phyloP scores from a whole-genome alignment of 1,284 basidiomycete species.

The Puccinia coronata region DNA sequence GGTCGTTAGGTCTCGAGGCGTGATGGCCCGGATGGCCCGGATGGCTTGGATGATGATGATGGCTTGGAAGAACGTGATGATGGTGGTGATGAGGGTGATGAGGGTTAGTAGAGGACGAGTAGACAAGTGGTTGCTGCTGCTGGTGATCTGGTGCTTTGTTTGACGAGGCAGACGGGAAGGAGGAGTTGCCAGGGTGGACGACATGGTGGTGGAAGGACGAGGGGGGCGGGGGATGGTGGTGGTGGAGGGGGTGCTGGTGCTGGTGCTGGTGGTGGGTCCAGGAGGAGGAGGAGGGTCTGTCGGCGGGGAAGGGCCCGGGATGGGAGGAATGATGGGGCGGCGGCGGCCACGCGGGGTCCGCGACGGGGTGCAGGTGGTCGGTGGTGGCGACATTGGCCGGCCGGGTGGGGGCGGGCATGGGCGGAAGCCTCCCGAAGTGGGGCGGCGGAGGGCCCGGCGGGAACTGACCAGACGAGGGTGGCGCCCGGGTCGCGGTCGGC shows the following conservation, averaged over 20 bases:
- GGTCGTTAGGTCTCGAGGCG: neutral
- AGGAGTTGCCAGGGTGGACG: neutral
- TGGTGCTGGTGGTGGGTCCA: neutral
- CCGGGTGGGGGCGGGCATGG: neutral
- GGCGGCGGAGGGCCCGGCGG: neutral
- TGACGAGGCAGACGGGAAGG: neutral
- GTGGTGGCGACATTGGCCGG: neutral
- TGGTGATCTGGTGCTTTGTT: neutral
- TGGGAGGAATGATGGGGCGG: neutral
- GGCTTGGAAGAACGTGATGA: too few relatives aligned
- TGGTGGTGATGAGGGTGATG: neutral
- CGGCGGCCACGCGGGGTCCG: neutral
- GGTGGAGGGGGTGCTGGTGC: neutral
- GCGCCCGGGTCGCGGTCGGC: neutral
- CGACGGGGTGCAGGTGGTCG: too few relatives aligned
- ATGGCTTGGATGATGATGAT: neutral
- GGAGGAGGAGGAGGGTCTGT: neutral
- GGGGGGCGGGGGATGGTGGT: neutral
- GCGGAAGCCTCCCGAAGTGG: neutral
- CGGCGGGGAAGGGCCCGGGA: neutral
- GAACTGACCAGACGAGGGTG: neutral
- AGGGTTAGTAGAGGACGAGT: neutral
- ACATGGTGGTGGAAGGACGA: neutral
- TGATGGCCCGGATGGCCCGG: too few relatives aligned
- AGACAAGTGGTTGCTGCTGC: neutral